phyloP scores from a whole-genome alignment of 495 filamentous ascomycete species.

The Parachaetomium inaequale region DNA sequence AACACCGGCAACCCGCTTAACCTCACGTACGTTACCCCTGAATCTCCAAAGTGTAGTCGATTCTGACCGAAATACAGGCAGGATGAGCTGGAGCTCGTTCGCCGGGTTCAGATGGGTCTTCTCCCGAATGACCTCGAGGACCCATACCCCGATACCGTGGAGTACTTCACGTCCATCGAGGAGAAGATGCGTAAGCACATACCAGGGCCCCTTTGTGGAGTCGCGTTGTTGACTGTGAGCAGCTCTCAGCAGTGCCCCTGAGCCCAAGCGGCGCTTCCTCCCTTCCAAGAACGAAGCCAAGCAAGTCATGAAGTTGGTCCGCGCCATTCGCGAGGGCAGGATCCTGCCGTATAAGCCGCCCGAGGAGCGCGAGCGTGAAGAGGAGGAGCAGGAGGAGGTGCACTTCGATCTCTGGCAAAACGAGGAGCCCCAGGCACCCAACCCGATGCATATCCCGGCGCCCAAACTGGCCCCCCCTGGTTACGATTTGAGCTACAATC shows the following conservation, averaged over 20 bases:
- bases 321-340: slow-evolving; percentile 88
- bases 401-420: slow-evolving; percentile 93
- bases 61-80: slow-evolving; percentile 44
- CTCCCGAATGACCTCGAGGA: slow-evolving; percentile 83
- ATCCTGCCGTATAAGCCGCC: slow-evolving; percentile 89
- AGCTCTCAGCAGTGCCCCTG: slow-evolving; percentile 82
- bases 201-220: background rate
- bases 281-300: slow-evolving; percentile 98
- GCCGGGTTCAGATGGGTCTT: slow-evolving; percentile 88
- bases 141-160: slow-evolving; percentile 85
- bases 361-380: slow-evolving; percentile 65
- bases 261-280: slow-evolving; percentile 91
- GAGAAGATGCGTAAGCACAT: slow-evolving; percentile 69
- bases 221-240: slow-evolving; percentile 12
- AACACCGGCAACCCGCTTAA: slow-evolving; percentile 88
- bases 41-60: background rate
- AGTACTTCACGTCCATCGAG: slow-evolving; percentile 85
- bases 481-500: slow-evolving; percentile 93
- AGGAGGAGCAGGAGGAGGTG: slow-evolving; percentile 61
- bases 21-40: slow-evolving; percentile 38
- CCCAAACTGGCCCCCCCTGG: slow-evolving; percentile 91
- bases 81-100: slow-evolving; percentile 84
- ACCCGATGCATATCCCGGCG: slow-evolving; percentile 93
- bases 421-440: slow-evolving; percentile 75
- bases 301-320: slow-evolving; percentile 95